phyloP scores from a whole-genome alignment of 1,284 basidiomycete species.

The Irpex sp. region DNA sequence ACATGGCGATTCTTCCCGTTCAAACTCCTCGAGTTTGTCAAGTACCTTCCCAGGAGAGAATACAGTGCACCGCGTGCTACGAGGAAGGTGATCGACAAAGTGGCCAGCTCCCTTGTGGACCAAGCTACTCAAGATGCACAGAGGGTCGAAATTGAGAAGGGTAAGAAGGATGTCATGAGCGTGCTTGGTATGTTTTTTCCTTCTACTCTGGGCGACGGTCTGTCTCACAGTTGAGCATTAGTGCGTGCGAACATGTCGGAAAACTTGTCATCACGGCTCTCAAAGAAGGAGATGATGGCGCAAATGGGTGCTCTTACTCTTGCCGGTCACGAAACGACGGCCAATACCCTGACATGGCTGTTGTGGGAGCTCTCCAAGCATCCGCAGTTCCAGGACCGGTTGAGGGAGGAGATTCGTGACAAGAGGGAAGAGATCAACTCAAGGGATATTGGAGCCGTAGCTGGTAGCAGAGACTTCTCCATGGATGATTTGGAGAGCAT shows the following conservation, averaged over 20 bases:
- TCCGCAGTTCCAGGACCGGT: constrained; percentile 20
- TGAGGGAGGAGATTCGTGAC: constrained; percentile 22
- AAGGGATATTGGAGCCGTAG: constrained; percentile 17
- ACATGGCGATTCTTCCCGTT: constrained; percentile 20
- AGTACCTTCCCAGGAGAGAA: constrained; percentile 23
- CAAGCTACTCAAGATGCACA: constrained; percentile 2
- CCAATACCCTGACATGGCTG: constrained; percentile 21
- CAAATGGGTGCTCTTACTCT: constrained; percentile 10
- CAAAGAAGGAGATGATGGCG: constrained; percentile 13
- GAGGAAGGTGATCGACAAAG: constrained; percentile 18
- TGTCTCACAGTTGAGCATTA: constrained; percentile 5
- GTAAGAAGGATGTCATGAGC: constrained; percentile 26
- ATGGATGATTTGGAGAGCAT: constrained; percentile 29
- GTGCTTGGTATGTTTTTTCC: constrained; percentile 16
- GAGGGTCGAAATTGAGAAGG: constrained; percentile 11
- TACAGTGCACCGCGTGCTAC: constrained; percentile 23
- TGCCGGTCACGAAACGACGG: constrained; percentile 26
- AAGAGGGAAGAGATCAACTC: constrained; percentile 17
- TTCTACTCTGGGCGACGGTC: not conserved
- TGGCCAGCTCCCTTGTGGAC: constrained; percentile 1
- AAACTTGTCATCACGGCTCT: constrained; percentile 18
- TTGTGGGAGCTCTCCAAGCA: constrained; percentile 25
- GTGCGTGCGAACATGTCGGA: constrained; percentile 22
- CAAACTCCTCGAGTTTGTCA: constrained; percentile 18
- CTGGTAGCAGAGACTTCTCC: constrained; percentile 16